Base-by-base conservation (phyloP, 306 rosid genomes). In the Albizia julibrissin region DNA sequence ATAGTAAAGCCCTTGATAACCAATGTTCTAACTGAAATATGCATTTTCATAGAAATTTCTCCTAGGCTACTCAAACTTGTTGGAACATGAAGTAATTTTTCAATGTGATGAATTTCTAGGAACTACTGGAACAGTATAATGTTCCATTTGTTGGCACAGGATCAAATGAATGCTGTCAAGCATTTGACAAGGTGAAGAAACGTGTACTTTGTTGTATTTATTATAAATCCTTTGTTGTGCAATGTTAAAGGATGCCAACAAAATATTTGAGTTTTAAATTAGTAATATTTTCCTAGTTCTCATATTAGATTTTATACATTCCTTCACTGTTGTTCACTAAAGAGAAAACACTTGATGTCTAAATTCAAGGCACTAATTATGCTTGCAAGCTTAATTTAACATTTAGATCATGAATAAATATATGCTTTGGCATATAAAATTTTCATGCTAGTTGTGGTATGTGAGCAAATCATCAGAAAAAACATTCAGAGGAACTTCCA, bases 141-240 rank as follows among this genome's bases (percentile, higher is more conserved):
- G 80, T 95, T 85, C 99, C 97, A 74, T 95, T 90, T 90, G 95
- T 95, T 83, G 98, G 99, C 78, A 95, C 99, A 1, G 89, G 98
- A 87, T 93, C 99, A 81, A 91, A 69, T 72, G 95, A 91, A 73
- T 93, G 95, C 85, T 69, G 78, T 65, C 94, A 87, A 84, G 98
- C 99, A 73, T 95, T 95, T 81, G 98, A 95, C 87, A 93, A 95
- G 92, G 99, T 95, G 87, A 42, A 84, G 66, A 69, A 27, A 62
- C 76, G 16, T 14, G 6, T 52, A 59, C 79, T 79, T 69, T 68
- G 62, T 34, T 72, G 40, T 66, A 15, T 29, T 75, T 77, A 74
- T 58, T 37, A 11, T 72, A 52, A 77, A 62, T 68, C 66, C 42
- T 3, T 85, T 39, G 7, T 26, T 50, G 13, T 64, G 16, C 11